Percentiles rank a stretch among this genome's conserved stretches.
These are phyloP conservation scores for Histomonas meleagridis DNA, from an alignment of 208 protist species.

Conservation along the genomic window DNA sequence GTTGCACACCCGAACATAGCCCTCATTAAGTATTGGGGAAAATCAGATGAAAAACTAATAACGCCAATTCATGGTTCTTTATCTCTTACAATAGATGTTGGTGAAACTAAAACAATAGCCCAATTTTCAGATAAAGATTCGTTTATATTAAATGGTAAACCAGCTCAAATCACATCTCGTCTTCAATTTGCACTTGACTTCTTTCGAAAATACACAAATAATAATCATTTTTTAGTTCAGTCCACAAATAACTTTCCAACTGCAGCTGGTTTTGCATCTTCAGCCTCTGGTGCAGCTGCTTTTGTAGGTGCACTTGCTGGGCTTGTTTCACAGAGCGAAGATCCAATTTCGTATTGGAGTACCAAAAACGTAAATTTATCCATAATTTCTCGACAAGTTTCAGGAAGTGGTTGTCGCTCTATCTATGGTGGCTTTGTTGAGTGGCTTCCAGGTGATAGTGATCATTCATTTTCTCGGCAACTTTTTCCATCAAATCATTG, in stretches of 20 bases:
- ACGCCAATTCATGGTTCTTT: constrained; percentile 2
- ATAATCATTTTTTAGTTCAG: neutral
- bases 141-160: neutral
- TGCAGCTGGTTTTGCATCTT: constrained; percentile 7
- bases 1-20: neutral
- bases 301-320: constrained; percentile 14
- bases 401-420: constrained; percentile 83
- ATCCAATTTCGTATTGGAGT: neutral
- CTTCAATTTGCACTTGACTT: neutral
- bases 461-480: constrained; percentile 74
- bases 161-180: neutral
- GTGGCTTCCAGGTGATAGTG: constrained; percentile 64
- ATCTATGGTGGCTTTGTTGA: constrained; percentile 90
- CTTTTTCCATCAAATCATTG: constrained; percentile 71
- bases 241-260: constrained; percentile 12
- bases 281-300: neutral
- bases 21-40: constrained; percentile 8
- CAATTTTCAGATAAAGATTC: neutral
- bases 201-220: neutral
- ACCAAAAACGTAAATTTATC: neutral
- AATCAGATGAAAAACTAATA: neutral
- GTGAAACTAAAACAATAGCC: neutral
- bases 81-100: neutral
- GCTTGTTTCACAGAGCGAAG: neutral
- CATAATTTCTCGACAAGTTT: constrained; percentile 56